Base-by-base conservation (phyloP, 176 grass and related monocot species). In the Thalia dealbata region DNA sequence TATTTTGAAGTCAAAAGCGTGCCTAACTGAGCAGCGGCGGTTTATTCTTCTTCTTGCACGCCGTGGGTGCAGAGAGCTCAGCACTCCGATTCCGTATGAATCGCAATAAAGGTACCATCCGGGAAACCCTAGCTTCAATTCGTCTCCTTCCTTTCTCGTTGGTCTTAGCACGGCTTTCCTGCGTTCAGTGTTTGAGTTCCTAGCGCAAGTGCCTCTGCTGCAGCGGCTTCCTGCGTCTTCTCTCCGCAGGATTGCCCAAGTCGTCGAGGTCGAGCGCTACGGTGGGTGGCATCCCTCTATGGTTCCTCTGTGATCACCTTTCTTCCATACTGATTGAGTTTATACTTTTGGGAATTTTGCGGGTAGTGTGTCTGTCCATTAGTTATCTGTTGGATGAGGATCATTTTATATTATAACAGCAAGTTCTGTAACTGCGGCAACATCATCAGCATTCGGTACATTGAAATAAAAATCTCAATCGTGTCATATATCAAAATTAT, bases 141-240 rank as follows among this genome's bases (percentile, higher is more conserved):
- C 16, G 3, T n/a, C 18, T 58, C 54, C 54, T 58, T 58, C 22
- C 15, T n/a, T n/a, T 58, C 0, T 52, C 22, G 4, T n/a, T 58
- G 54, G 22, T 58, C 22, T n/a, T 38, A 2, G 32, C 54, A 22
- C 9, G 54, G 21, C 16, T 58, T 58, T 58, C 1, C 22, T 66
- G 64, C 59, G 61, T 86, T 73, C 89, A 96, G 92, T 92, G 84
- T 78, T 88, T 21, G 89, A 92, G 79, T 92, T 96, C 77, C 89
- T 96, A 6, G 84, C 89, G 10, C 92, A 90, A 84, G 89, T 96
- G 58, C 92, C 92, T 43, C 78, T 96, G 75, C 84, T 96, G 52
- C 92, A 96, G 89, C 75, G 76, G 56, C 92, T 96, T 68, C 86
- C 89, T 10, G 73, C 86, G 52, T 96, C 92, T 79, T 96, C 92